Evolutionary conservation across 768 basidiomycete species (phyloP), one percentile per base, ranked within the genome.

Genomic region (Hygrophorus pudorinus): DNA sequence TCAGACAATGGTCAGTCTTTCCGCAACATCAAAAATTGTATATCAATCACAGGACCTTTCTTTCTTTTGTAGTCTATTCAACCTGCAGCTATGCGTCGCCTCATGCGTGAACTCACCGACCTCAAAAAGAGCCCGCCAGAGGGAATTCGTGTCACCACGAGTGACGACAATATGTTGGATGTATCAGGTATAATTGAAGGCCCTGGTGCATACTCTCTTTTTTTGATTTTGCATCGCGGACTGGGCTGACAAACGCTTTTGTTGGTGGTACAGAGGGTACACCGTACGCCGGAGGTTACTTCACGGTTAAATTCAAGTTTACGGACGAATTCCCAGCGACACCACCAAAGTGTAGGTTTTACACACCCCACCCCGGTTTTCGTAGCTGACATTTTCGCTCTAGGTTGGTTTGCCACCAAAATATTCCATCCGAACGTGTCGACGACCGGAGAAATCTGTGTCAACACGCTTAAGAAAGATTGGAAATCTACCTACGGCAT

Each of bases 391-490:
- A 30, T 36, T 35, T 33, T 9, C 17, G 18, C 2, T 33, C 9
- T 52, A 94, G 92, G 93, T 57, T 83, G 87, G 70, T 85, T 96
- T 52, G 67, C 74, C 11, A 96, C 93, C 40, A 96, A 94, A 68
- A 93, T 98, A 45, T 97, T 97, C 63, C 93, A 97, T 56, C 93
- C 94, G 0, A 98, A 98, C 55, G 90, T 98, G 32, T 93, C 91
- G 0, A 72, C 75, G 28, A 62, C 76, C 0, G 92, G 92, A 12
- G 92, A 96, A 63, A 97, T 97, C 53, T 97, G 92, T 60, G 92
- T 97, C 11, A 94, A 93, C 66, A 97, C 92, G 5, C 67, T 97
- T 18, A 97, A 96, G 73, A 94, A 96, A 62, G 91, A 94, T 56
- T 97, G 93, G 93, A 85, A 91, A 59, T 75, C 86, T 17, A 76